Conservation (phyloP, 257 asterid species). For the Capsicum baccatum region DNA sequence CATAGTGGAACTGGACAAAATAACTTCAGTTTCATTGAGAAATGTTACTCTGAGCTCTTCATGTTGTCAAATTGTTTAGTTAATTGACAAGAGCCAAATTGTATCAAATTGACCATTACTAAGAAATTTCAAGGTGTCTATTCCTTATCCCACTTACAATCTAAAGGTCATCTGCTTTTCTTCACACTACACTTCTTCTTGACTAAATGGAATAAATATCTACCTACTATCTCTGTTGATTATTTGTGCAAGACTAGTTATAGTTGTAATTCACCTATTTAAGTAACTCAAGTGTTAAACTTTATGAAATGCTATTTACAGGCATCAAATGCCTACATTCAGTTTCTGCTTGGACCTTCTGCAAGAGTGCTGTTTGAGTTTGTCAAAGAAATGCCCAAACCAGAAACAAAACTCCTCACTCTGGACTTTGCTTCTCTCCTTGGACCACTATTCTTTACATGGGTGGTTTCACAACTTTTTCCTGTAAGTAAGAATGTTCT, state of each 20-base stretch:
- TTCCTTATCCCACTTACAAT: background rate
- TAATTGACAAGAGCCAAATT: background rate
- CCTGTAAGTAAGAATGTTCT: constrained; percentile 67
- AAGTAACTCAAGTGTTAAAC: background rate
- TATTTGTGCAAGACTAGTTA: background rate
- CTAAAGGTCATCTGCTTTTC: background rate
- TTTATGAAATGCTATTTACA: constrained; percentile 39
- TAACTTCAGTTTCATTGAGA: background rate
- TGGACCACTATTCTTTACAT: constrained; percentile 92
- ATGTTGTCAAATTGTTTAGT: background rate
- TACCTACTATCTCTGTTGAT: background rate
- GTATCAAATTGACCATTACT: background rate
- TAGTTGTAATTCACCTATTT: background rate
- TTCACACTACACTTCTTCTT: background rate
- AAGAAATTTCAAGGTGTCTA: background rate
- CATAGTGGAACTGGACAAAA: background rate
- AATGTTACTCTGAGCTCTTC: background rate
- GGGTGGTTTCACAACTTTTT: constrained; percentile 79
- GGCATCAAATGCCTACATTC: constrained; percentile 94
- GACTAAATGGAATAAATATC: constrained; percentile 2
- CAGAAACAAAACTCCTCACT: constrained; percentile 69
- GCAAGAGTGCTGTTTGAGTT: constrained; percentile 73
- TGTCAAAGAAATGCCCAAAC: constrained; percentile 96
- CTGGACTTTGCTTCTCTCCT: constrained; percentile 95
- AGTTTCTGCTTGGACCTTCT: constrained; percentile 72